A percentile compares a stretch with the other conserved stretches of the same genome.
Evolutionary conservation across 352 stramenopile genomes (phyloP).

Genomic region (Phytophthora tentaculata): DNA sequence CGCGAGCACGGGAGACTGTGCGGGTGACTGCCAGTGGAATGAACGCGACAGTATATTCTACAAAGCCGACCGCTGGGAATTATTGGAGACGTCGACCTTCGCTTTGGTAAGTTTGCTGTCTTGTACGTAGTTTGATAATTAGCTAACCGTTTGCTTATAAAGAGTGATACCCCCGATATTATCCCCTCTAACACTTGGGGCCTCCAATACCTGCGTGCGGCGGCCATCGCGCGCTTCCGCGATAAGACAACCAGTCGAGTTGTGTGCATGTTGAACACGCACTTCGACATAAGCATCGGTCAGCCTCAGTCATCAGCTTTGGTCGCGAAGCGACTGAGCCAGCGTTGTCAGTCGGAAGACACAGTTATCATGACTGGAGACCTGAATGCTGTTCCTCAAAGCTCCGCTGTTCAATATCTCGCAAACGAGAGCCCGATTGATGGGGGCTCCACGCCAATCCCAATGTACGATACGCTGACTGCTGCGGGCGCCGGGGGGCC

Average conservation of each 20-base stretch:
- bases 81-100: constrained; percentile 55
- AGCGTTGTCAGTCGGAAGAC: constrained; percentile 54
- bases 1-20: constrained; percentile 59
- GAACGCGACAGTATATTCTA: constrained; percentile 82
- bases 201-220: constrained; percentile 65
- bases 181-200: constrained; percentile 70
- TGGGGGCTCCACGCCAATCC: constrained; percentile 43
- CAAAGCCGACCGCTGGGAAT: constrained; percentile 42
- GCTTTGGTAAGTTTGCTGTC: constrained; percentile 51
- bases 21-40: constrained; percentile 59
- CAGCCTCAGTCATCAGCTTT: constrained; percentile 63
- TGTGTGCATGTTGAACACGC: constrained; percentile 81
- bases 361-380: constrained; percentile 73
- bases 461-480: constrained; percentile 69
- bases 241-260: constrained; percentile 33
- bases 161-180: constrained; percentile 70
- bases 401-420: constrained; percentile 53
- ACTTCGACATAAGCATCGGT: constrained; percentile 68
- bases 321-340: constrained; percentile 48
- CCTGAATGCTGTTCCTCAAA: constrained; percentile 56
- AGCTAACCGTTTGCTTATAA: constrained; percentile 8
- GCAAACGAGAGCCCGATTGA: constrained; percentile 29
- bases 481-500: constrained; percentile 41
- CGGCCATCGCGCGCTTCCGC: constrained; percentile 61
- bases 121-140: background rate